Base-by-base conservation (phyloP, 2,329 filamentous ascomycete genomes). In the Sporothrix sp. region DNA sequence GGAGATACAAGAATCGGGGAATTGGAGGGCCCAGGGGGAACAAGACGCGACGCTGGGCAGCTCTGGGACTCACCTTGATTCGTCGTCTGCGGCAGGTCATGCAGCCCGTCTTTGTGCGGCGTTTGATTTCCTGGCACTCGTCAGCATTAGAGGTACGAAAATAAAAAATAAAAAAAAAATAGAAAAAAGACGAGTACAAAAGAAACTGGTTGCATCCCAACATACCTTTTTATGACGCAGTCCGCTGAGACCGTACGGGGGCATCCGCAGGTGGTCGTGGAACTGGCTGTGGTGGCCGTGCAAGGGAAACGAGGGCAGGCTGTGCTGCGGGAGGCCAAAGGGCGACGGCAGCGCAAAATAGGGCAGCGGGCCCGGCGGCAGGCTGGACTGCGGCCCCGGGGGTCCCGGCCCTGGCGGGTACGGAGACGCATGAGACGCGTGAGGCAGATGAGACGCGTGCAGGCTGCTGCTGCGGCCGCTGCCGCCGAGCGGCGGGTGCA, bases 101-200 rank as follows among this genome's bases (percentile, higher is more conserved):
- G 57, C 77, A 81, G n/a, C 77, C 77, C 1, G 77, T 81, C 63
- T 81, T 81, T 42, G 77, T 81, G 58, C 77, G 73, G 54, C 77
- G 72, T 63, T 80, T 81, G 60, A 81, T 81, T 62, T 81, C 77
- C 77, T 81, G 62, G 3, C 5, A 27, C 3, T 1, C 11, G 21
- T 21, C 13, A 40, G 37, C 37, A 43, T 18, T n/a, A n/a, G n/a
- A n/a, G n/a, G n/a, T n/a, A n/a, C n/a, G n/a, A n/a, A n/a, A 18
- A 8, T 10, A 37, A 30, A 8, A n/a, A 2, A 2, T n/a, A n/a
- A 3, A 23, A n/a, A n/a, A n/a, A n/a, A n/a, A 18, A 8, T 10
- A 37, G 23, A 8, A n/a, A 2, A 2, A 16, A n/a, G n/a, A n/a
- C n/a, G n/a, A n/a, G n/a, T n/a, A n/a, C n/a, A n/a, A n/a, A n/a